Conservation (phyloP, 176 grass and related monocot genomes). For the Oryza australiensis region DNA sequence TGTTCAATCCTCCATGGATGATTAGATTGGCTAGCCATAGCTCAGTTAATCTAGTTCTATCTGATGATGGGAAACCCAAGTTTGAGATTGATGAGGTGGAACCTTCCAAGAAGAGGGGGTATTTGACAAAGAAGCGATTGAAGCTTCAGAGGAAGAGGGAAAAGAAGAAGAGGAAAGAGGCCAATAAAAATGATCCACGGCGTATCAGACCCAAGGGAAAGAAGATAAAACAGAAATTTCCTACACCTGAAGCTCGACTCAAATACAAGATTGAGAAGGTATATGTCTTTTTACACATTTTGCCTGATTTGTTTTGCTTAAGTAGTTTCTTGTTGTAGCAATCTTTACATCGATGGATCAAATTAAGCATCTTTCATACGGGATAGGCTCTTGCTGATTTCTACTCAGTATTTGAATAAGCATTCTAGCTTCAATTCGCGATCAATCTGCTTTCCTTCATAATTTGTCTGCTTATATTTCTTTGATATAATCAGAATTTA, state of each 20-base stretch:
- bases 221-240: slow-evolving; percentile 81
- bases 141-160: slow-evolving; percentile 81
- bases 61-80: slow-evolving; percentile 73
- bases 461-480: background rate
- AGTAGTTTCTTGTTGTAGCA: slow-evolving; percentile 3
- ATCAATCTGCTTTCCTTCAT: background rate
- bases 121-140: slow-evolving; percentile 74
- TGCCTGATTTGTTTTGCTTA: slow-evolving; percentile 9
- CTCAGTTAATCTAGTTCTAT: slow-evolving; percentile 75
- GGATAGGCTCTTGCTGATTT: slow-evolving; percentile 7
- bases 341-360: background rate
- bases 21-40: slow-evolving; percentile 55
- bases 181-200: slow-evolving; percentile 84
- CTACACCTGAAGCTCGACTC: slow-evolving; percentile 68
- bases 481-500: background rate
- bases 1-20: slow-evolving; percentile 29
- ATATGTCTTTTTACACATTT: background rate
- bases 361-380: background rate
- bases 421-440: background rate
- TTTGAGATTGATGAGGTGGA: slow-evolving; percentile 84
- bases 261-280: slow-evolving; percentile 98
- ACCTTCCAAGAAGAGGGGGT: slow-evolving; percentile 66
- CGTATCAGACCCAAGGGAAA: slow-evolving; percentile 78
- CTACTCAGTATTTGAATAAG: background rate
- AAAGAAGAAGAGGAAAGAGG: slow-evolving; percentile 70